Base-by-base conservation (phyloP, 768 basidiomycete genomes). In the Mycena pura region DNA sequence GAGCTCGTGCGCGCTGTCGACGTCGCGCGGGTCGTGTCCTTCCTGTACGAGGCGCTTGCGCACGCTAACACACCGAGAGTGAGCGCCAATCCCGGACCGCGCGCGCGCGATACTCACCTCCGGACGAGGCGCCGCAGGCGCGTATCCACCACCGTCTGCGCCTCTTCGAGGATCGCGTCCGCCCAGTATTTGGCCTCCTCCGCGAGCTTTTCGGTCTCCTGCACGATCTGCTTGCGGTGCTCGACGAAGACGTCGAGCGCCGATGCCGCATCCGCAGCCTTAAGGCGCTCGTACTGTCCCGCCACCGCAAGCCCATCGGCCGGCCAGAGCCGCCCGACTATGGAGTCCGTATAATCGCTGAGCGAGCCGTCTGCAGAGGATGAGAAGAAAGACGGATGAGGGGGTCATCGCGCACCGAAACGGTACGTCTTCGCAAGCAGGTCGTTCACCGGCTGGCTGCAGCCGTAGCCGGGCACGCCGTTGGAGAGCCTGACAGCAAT, bases 291-390 rank as follows among this genome's bases (percentile, higher is more conserved):
- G 21, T 64, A 64, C 40, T 49, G 45, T 25, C 31, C 27, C 27
- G 52, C 63, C 15, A 64, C 32, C 6, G 46, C 63, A 11, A 24
- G 17, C 1, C 50, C 63, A 5, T 59, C 63, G 11, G 57, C 39
- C 3, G 52, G 63, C 63, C 57, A 64, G 8, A 64, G 28, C 5
- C 63, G 57, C 34, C 63, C 63, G 8, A 39, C 40, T 2, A 55
- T 41, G 15, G 56, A 53, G 2, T 58, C 27, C 14, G 45, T 27
- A 13, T 11, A 31, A 0, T 5, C 19, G 7, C 15, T 25, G n/a
- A n/a, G n/a, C 11, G 36, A 21, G 15, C 62, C 62, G 4, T 63
- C 62, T 63, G 29, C 17, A 21, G 24, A n/a, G 11, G 10, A 14
- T 17, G 21, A 8, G 5, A 19, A 11, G 21, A 24, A 6, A 31